phyloP scores from a whole-genome alignment of 2,329 filamentous ascomycete genomes.

The Sodiomyces alkalinus region DNA sequence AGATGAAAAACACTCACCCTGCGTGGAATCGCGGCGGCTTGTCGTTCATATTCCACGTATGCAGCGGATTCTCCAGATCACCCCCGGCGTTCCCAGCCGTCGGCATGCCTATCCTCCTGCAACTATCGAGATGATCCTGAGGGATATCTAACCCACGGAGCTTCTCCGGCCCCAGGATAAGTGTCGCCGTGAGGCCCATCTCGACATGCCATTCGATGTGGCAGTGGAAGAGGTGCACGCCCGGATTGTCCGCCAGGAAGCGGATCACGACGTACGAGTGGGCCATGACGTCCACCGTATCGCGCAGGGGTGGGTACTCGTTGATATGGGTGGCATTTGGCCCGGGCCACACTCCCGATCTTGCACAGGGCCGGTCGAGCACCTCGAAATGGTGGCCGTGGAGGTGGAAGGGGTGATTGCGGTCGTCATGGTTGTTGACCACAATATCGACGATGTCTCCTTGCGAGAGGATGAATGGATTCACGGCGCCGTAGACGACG shows the following conservation, averaged over 20 bases:
- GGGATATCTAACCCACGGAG: slow-evolving; percentile 42
- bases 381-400: slow-evolving; percentile 42
- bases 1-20: not conserved
- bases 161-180: slow-evolving; percentile 41
- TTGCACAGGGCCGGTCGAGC: slow-evolving; percentile 22
- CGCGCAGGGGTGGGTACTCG: slow-evolving; percentile 16
- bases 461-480: slow-evolving; percentile 22
- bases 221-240: slow-evolving; percentile 41
- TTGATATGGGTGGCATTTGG: slow-evolving; percentile 12
- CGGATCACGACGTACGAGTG: slow-evolving; percentile 33
- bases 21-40: slow-evolving; percentile 31
- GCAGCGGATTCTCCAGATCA: slow-evolving; percentile 38
- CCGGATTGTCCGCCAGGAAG: slow-evolving; percentile 35
- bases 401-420: slow-evolving; percentile 35
- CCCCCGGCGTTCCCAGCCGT: slow-evolving; percentile 52
- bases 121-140: slow-evolving; percentile 35
- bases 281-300: slow-evolving; percentile 22
- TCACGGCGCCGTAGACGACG: slow-evolving; percentile 25
- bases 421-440: slow-evolving; percentile 31
- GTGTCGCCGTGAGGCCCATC: slow-evolving; percentile 38
- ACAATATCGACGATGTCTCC: slow-evolving; percentile 29
- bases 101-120: slow-evolving; percentile 28
- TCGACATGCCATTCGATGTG: slow-evolving; percentile 48
- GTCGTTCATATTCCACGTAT: slow-evolving; percentile 36
- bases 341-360: slow-evolving; percentile 20